Evolutionary conservation across 352 stramenopile species (phyloP), one percentile per base, ranked within the genome.

Genomic region (Detonula confervacea): DNA sequence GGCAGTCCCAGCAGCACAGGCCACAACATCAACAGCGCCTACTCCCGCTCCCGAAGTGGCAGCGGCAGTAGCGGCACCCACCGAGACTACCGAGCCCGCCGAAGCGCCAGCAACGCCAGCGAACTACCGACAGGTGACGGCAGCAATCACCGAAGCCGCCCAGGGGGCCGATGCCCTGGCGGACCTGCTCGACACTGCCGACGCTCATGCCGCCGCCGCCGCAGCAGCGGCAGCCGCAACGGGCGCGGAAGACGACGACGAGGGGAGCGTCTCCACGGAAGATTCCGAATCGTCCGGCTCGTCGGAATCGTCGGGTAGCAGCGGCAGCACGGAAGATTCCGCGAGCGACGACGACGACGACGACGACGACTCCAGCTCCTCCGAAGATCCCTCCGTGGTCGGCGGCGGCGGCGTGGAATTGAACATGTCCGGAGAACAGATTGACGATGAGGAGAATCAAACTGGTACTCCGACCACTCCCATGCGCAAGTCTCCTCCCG

Each of bases 321-420:
- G 33, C 33, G 11, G 33, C 33, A 11, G 33, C 33, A 42, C 33
- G 5, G 33, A 42, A 42, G 39, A 49, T 4, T 20, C 11, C 18
- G 39, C 11, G 1, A 49, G 39, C 46, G 29, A 20, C n/a, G 7
- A 44, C 14, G 35, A 44, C 46, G 11, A 7, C 20, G 44, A 16
- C 11, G 8, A 14, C 14, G 44, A 52, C 44, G 44, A 52, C 11
- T 52, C 44, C 44, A 20, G n/a, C 8, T 52, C 44, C 46, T 30
- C n/a, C 46, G 46, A 55, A 27, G 46, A 55, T 55, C 46, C 46
- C 7, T 55, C 46, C 6, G 20, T 55, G n/a, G 46, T 55, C 2
- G 46, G 20, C 5, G 4, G 11, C 16, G 39, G 16, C 39, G 18
- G 18, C 2, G 39, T 49, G 4, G 11, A 49, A 3, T 9, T 20